Base-by-base conservation (phyloP, 148 eudicot genomes). In the Rheum nobile region DNA sequence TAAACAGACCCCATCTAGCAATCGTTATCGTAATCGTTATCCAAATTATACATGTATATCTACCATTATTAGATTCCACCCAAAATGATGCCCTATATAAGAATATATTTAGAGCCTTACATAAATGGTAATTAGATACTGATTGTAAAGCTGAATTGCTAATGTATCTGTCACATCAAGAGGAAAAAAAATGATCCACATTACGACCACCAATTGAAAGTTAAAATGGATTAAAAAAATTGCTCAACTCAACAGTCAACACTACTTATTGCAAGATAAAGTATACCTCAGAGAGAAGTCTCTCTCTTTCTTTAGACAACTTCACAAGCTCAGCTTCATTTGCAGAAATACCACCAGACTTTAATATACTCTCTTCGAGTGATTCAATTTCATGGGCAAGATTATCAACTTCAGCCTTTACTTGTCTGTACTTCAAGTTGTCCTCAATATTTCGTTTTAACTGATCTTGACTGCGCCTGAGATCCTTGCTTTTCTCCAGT, bases 231-330 rank as follows among this genome's bases (percentile, higher is more conserved):
- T 17, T 2, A 16, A 32, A 31, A 65, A 14, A 65, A 28, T 31
- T 31, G 38, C 70, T 19, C 41, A 65, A 65, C 70, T 65, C 37
- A 28, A 14, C 39, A 65, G 41, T 65, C 37, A 28, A 14, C 39
- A 65, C 70, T 32, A 65, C 3, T 32, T 31, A 65, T 65, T 32
- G 37, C 29, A 61, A 32, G 70, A 65, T 32, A 32, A 34, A 65
- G 77, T 37, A 65, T 87, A 96, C 99, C 96, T 96, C 99, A 28
- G 97, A 87, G 50, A 86, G 86, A 82, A 96, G 90, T 68, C 88
- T 82, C 41, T 96, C 99, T 80, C 96, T 84, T 80, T 96, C 96
- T 77, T 86, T 87, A 47, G 86, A 75, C 44, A 92, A 73, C 82
- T 89, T 90, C 67, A 73, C 75, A 77, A 87, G 84, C 72, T 90